Conservation (phyloP, 208 protist species). For the Trichomonas vaginalis region DNA sequence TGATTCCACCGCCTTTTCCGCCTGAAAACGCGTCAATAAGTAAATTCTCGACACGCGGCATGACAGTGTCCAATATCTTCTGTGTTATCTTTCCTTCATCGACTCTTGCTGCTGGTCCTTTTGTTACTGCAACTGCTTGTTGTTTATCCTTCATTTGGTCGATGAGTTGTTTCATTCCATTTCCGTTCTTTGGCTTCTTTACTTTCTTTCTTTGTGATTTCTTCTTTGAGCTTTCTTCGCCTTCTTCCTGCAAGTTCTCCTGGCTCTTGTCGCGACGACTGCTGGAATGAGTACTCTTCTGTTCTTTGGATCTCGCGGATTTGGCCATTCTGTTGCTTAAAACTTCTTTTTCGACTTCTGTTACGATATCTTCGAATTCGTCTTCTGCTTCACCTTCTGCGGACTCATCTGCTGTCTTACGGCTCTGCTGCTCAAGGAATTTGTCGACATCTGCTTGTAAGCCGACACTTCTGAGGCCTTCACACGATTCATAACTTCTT, state of each 20-base stretch:
- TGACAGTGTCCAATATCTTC: neutral
- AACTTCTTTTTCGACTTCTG: neutral
- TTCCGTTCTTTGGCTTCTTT: neutral
- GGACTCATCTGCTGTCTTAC: neutral
- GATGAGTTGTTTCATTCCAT: neutral
- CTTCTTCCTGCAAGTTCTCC: neutral
- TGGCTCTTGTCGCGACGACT: neutral
- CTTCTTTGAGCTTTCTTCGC: neutral
- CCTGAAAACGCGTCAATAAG: neutral
- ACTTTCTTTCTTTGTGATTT: neutral
- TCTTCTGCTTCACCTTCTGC: neutral
- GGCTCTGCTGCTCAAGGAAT: neutral
- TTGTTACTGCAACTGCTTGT: neutral
- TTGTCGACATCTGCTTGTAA: neutral
- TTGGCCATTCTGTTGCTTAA: neutral
- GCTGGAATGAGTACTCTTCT: neutral
- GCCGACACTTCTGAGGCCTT: neutral
- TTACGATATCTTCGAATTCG: neutral
- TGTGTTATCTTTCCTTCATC: neutral
- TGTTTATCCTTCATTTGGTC: neutral
- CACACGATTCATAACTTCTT: neutral
- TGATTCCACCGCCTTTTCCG: neutral
- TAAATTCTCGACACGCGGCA: neutral
- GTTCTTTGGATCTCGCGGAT: neutral
- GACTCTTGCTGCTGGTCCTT: neutral